A percentile compares a stretch with the other conserved stretches of the same genome.
These are phyloP conservation scores for Neurospora sp. DNA, from an alignment of 495 filamentous ascomycete species.

Conservation along the genomic window DNA sequence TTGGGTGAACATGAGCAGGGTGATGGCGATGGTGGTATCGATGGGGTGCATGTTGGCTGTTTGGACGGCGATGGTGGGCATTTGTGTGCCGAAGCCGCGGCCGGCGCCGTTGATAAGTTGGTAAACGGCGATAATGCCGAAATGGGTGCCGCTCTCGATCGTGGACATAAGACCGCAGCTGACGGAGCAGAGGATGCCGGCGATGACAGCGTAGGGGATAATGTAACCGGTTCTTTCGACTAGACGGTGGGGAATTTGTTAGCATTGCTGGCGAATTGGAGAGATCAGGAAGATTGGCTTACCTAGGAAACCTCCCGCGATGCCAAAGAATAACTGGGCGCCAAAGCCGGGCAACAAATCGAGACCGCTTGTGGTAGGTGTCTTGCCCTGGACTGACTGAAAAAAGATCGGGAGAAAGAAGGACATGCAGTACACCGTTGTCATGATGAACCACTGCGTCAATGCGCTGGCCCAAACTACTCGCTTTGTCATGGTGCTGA, in stretches of 20 bases:
- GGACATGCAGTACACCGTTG: constrained; percentile 47
- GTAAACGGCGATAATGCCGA: constrained; percentile 48
- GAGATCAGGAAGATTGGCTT: constrained; percentile 18
- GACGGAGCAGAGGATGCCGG: constrained; percentile 41
- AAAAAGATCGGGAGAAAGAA: constrained; percentile 63
- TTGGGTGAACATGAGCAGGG: constrained; percentile 53
- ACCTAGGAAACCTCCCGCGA: constrained; percentile 43
- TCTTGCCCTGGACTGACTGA: constrained; percentile 49
- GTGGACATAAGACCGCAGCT: constrained; percentile 53
- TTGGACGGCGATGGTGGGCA: constrained; percentile 41
- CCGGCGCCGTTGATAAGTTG: constrained; percentile 59
- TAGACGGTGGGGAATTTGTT: background rate
- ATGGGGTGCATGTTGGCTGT: constrained; percentile 30
- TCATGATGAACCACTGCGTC: constrained; percentile 43
- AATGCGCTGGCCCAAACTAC: constrained; percentile 43
- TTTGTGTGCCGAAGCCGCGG: constrained; percentile 53
- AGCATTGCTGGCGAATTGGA: constrained; percentile 6
- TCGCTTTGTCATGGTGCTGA: constrained; percentile 53
- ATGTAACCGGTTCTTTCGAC: constrained; percentile 44
- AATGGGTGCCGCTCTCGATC: constrained; percentile 34
- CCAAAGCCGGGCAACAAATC: constrained; percentile 39
- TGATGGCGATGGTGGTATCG: constrained; percentile 50
- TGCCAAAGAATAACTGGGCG: constrained; percentile 30
- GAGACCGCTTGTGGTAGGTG: constrained; percentile 43
- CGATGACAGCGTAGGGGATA: constrained; percentile 45